phyloP scores from a whole-genome alignment of 2,329 filamentous ascomycete species.

The Tothia fuscella region DNA sequence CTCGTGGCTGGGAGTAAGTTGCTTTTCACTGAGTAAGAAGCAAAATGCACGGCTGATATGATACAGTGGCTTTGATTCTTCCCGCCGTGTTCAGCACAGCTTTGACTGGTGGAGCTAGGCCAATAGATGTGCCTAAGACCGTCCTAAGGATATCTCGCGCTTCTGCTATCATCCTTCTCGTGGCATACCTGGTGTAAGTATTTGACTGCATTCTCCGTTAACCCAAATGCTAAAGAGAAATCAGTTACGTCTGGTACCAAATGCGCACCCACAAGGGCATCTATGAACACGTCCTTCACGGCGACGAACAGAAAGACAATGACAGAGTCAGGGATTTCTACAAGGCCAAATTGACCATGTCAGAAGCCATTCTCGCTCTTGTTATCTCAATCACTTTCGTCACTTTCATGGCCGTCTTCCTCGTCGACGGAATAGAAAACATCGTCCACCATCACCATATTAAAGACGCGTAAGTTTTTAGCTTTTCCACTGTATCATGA shows the following conservation, averaged over 20 bases:
- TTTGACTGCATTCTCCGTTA: not conserved
- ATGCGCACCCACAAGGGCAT: conserved; percentile 64
- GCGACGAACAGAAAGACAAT: conserved; percentile 55
- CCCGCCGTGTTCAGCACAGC: conserved; percentile 42
- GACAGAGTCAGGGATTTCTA: conserved; percentile 48
- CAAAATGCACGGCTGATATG: too few relatives aligned
- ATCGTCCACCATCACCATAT: conserved; percentile 42
- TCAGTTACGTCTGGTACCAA: conserved; percentile 54
- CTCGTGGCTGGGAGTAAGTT: conserved; percentile 57
- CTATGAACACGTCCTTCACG: conserved; percentile 62
- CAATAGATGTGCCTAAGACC: too few relatives aligned
- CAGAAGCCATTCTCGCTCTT: conserved; percentile 58
- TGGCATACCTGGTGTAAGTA: conserved; percentile 43
- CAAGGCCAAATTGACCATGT: conserved; percentile 61
- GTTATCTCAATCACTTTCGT: conserved; percentile 55
- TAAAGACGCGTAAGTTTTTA: conserved; percentile 20
- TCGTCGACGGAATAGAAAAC: conserved; percentile 62
- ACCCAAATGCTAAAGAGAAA: not conserved
- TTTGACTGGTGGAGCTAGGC: conserved; percentile 17
- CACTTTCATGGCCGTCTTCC: conserved; percentile 58
- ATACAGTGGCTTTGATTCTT: conserved; percentile 34
- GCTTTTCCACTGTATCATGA: too few relatives aligned
- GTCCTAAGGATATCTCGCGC: conserved; percentile 48
- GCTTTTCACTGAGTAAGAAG: too few relatives aligned
- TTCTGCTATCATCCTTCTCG: conserved; percentile 57